These are phyloP conservation scores for Pilobolus umbonatus DNA, from an alignment of 192 early-diverging fungal genomes.

Conservation along the genomic window DNA sequence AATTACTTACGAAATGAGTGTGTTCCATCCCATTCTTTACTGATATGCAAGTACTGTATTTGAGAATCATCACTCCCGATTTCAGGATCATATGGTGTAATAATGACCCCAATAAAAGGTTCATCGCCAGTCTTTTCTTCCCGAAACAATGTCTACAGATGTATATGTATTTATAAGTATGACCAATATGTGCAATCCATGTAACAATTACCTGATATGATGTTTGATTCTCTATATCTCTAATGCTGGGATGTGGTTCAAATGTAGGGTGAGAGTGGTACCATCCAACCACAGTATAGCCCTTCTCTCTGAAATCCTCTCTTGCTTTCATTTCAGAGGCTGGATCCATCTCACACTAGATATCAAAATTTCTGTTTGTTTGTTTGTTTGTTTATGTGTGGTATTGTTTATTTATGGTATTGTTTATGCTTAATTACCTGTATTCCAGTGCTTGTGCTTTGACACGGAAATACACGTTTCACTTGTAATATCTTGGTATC, in stretches of 20 bases:
- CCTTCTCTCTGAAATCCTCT: slow-evolving; percentile 59
- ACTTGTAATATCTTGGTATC: slow-evolving; percentile 46
- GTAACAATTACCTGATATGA: slow-evolving; percentile 63
- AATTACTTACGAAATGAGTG: slow-evolving; percentile 50
- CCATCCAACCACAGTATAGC: slow-evolving; percentile 81
- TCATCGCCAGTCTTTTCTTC: slow-evolving; percentile 56
- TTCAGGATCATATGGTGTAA: slow-evolving; percentile 71
- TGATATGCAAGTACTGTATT: slow-evolving; percentile 56
- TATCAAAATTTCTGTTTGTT: neutral
- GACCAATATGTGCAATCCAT: neutral
- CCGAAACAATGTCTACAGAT: slow-evolving; percentile 54
- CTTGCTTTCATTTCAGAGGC: slow-evolving; percentile 80
- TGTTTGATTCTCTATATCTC: slow-evolving; percentile 88
- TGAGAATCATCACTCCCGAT: slow-evolving; percentile 49
- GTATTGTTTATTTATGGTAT: neutral
- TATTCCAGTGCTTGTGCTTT: slow-evolving; percentile 67
- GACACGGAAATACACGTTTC: slow-evolving; percentile 73
- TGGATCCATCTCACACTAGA: slow-evolving; percentile 91
- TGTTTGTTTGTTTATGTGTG: neutral
- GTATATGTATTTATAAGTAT: neutral
- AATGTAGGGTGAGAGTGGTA: slow-evolving; percentile 97
- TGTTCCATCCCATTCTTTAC: slow-evolving; percentile 43
- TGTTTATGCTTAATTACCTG: too few relatives aligned
- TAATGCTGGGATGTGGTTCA: slow-evolving; percentile 79
- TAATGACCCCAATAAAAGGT: slow-evolving; percentile 89